Percentiles rank a stretch among this genome's conserved stretches.
Conservation (phyloP, 352 stramenopile species). For the Phytophthora pinifolia region DNA sequence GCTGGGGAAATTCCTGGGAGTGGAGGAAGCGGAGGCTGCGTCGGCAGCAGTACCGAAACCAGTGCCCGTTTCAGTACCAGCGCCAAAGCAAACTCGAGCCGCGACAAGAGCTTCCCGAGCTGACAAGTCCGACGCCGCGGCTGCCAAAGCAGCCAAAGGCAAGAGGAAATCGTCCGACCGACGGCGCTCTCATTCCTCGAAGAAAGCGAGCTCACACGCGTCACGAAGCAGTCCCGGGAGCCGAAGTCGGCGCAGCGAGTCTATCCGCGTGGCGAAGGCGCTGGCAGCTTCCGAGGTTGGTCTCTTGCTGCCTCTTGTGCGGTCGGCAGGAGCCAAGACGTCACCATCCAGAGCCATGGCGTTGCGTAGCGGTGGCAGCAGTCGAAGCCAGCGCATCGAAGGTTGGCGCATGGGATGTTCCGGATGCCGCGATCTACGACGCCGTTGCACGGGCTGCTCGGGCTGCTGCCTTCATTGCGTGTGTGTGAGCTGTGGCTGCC, state of each 20-base stretch:
- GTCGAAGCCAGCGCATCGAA: constrained; percentile 7
- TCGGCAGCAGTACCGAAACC: constrained; percentile 3
- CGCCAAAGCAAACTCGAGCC: constrained; percentile 11
- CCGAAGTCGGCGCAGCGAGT: constrained; percentile 28
- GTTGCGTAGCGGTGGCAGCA: constrained; percentile 20
- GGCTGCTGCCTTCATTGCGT: constrained; percentile 73
- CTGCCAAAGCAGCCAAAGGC: constrained; percentile 11
- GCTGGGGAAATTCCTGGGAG: constrained; percentile 60
- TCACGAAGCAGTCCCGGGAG: constrained; percentile 15
- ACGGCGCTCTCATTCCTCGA: constrained; percentile 15
- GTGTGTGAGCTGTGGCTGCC: constrained; percentile 66
- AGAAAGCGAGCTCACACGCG: constrained; percentile 14
- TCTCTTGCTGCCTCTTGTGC: constrained; percentile 10
- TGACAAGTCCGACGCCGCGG: constrained; percentile 12
- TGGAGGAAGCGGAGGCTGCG: constrained; percentile 20
- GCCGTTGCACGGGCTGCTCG: constrained; percentile 62
- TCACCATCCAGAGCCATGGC: constrained; percentile 24
- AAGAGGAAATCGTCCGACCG: constrained; percentile 14
- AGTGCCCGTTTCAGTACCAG: neutral
- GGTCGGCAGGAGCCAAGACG: constrained; percentile 16
- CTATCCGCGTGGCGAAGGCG: constrained; percentile 33
- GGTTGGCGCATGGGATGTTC: constrained; percentile 54
- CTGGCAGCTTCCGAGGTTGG: constrained; percentile 22
- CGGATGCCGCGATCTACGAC: constrained; percentile 57
- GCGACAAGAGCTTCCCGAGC: constrained; percentile 14